phyloP scores from a whole-genome alignment of 1,284 basidiomycete species.

The Sanghuangporus baumii region DNA sequence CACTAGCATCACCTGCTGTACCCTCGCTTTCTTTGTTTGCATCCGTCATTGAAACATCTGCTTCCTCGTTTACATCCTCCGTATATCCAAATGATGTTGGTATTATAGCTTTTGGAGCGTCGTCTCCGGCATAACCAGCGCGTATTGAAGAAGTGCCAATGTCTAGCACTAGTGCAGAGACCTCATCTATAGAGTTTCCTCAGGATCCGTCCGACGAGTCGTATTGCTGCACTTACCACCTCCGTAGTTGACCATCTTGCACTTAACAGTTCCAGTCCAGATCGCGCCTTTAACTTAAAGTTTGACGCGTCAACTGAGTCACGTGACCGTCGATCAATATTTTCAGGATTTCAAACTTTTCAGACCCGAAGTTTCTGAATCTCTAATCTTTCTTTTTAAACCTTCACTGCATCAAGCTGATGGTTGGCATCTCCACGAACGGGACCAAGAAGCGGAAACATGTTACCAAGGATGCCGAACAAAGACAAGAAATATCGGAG shows the following conservation, averaged over 20 bases:
- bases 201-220: neutral
- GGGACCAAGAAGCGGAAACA: neutral
- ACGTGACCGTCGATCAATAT: slow-evolving; percentile 1
- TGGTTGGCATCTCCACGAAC: neutral
- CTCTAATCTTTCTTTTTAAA: neutral
- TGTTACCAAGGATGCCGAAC: slow-evolving; percentile 16
- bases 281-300: neutral
- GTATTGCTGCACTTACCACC: slow-evolving; percentile 44
- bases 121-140: slow-evolving; percentile 96
- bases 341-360: neutral
- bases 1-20: slow-evolving; percentile 5
- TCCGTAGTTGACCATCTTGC: slow-evolving; percentile 42
- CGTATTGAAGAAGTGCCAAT: slow-evolving; percentile 87
- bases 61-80: slow-evolving; percentile 34
- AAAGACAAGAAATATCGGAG: slow-evolving; percentile 32
- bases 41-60: slow-evolving; percentile 54
- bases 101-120: slow-evolving; percentile 89
- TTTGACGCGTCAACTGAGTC: neutral
- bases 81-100: slow-evolving; percentile 86
- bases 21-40: slow-evolving; percentile 29
- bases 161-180: slow-evolving; percentile 93
- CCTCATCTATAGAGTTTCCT: slow-evolving; percentile 59
- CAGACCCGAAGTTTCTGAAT: neutral
- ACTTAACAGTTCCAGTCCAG: neutral
- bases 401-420: neutral